phyloP scores from a whole-genome alignment of 2,329 filamentous ascomycete species.

The Colletotrichum tanaceti region DNA sequence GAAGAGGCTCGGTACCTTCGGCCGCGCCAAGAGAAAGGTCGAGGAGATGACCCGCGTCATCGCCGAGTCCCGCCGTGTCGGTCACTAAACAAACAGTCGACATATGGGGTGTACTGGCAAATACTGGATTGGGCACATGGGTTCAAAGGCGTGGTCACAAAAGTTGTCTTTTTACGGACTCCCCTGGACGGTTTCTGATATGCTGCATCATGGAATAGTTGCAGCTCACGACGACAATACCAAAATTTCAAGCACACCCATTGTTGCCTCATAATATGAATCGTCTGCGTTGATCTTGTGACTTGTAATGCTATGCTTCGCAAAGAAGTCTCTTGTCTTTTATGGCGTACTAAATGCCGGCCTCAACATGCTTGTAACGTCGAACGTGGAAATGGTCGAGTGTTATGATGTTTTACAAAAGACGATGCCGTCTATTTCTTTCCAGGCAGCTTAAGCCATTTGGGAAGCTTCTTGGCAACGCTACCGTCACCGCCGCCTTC shows the following conservation, averaged over 20 bases:
- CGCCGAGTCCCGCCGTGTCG: conserved; percentile 84
- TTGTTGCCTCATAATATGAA: conserved; percentile 1
- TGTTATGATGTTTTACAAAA: conserved; percentile 42
- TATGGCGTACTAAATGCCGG: neutral
- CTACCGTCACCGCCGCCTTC: conserved; percentile 52
- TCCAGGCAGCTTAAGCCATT: conserved; percentile 77
- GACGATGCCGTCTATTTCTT: conserved; percentile 69
- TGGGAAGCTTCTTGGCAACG: conserved; percentile 65
- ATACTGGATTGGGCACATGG: conserved; percentile 43
- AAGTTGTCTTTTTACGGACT: conserved; percentile 45
- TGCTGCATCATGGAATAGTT: conserved; percentile 48
- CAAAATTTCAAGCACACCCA: conserved; percentile 45
- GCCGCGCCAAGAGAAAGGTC: conserved; percentile 99
- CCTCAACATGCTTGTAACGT: neutral
- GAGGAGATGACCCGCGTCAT: conserved; percentile 99
- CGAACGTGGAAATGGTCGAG: neutral
- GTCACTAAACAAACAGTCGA: conserved; percentile 61
- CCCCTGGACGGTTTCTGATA: conserved; percentile 47
- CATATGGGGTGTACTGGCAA: conserved; percentile 23
- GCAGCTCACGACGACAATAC: conserved; percentile 50
- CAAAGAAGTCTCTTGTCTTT: neutral
- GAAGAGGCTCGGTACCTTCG: conserved; percentile 99
- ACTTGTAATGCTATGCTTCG: neutral
- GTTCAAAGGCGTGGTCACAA: conserved; percentile 51
- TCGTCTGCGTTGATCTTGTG: neutral